Percentiles rank a stretch among this genome's conserved stretches.
These are phyloP conservation scores for Backusella psychrophila DNA, from an alignment of 192 early-diverging fungal species.

Conservation along the genomic window DNA sequence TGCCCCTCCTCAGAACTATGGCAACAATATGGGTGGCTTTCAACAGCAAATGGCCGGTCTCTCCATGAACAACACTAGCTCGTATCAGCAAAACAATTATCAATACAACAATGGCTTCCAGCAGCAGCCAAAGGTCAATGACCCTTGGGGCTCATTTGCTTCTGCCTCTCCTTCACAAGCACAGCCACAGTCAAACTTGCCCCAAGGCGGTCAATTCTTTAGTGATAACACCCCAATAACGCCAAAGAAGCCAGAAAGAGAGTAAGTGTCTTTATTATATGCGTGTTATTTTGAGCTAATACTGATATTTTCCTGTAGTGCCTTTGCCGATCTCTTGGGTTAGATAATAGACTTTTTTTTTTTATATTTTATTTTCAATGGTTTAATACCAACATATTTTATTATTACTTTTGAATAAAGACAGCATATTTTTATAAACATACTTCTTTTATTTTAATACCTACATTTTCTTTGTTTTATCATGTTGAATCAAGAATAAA, in stretches of 20 bases:
- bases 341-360: not conserved
- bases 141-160: not conserved
- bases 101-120: conserved; percentile 4
- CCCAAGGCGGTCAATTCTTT: conserved; percentile 36
- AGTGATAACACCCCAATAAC: not conserved
- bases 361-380: not conserved
- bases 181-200: conserved; percentile 8
- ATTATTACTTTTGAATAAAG: not conserved
- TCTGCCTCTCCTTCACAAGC: not conserved
- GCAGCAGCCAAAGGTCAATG: not conserved
- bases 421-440: not conserved
- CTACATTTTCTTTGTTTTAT: no score
- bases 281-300: not conserved
- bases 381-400: not conserved
- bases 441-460: no score
- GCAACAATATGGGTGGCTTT: conserved; percentile 4
- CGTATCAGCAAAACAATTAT: conserved; percentile 4
- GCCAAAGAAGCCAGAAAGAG: conserved; percentile 24
- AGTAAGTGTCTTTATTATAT: conserved; percentile 21
- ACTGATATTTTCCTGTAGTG: conserved; percentile 10
- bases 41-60: conserved; percentile 30
- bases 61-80: not conserved
- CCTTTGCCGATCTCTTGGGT: conserved; percentile 31
- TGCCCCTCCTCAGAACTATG: not conserved
- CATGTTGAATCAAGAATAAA: no score